Base-by-base conservation (phyloP, 2,329 filamentous ascomycete genomes). In the Byssothecium circinans region DNA sequence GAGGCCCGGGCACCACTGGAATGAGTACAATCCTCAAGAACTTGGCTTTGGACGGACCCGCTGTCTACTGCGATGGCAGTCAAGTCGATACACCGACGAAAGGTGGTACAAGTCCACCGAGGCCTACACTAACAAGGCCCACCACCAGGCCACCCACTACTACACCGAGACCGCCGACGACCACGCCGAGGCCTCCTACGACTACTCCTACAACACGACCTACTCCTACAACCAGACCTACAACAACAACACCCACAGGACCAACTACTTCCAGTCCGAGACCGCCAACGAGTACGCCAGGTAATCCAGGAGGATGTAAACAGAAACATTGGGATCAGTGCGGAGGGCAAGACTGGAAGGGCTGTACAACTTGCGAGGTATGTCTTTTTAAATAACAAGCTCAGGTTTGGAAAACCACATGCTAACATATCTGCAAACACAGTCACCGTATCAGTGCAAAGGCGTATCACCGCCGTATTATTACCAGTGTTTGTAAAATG, bases 21-120 rank as follows among this genome's bases (percentile, higher is more conserved):
- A 85, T 86, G 61, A 86, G 82, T 50, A 86, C 80, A 5, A 74
- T 86, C 8, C 74, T 87, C 49, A 87, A 87, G 73, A 80, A 81
- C 56, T 78, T 84, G 74, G 64, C 79, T 33, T 67, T 87, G 41
- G 78, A 85, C 50, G 79, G 79, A 1, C 84, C 79, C 76, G 77
- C 82, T 5, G 67, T 81, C 61, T 81, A 78, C 53, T 86, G 83
- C 39, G 61, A 67, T 54, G 63, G 64, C 0, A 57, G 55, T 29
- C 42, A 49, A 42, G 63, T 59, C n/a, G 53, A 65, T 41, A 68
- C 65, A 8, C 60, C 64, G 2, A 62, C 61, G 7, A 54, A 61
- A n/a, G 57, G 57, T 11, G 60, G 60, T 6, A 53, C 56, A 11
- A 39, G 44, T 12, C 60, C 56, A 8, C 47, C 52, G 2, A 25